Base-by-base conservation (phyloP, 352 stramenopile species). In the Pythium monospermum region DNA sequence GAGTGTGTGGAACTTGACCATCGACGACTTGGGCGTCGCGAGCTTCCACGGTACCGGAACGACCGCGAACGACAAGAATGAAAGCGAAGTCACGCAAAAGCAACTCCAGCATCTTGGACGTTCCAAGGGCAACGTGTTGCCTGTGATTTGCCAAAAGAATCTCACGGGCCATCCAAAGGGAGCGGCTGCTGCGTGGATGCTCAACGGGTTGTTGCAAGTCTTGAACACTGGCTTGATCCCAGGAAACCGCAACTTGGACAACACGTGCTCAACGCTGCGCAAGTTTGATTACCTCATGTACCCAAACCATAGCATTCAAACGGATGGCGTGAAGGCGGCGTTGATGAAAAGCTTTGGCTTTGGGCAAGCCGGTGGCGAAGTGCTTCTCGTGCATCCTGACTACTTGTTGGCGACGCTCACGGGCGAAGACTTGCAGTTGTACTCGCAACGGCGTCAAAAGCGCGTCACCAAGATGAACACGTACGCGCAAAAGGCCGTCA, bases 21-120 rank as follows among this genome's bases (percentile, higher is more conserved):
- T 91, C 27, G 79, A 95, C 25, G 85, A 94, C 58, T 40, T 95
- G 31, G 83, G 76, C n/a, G 82, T 85, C 12, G 70, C 75, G 8
- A 91, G 77, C 57, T 94, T 95, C 67, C 71, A 95, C 49, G 83
- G 77, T n/a, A 94, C 83, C 7, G 77, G 82, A 19, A 93, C 83
- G 28, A 93, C 65, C 40, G 77, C 74, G 12, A 95, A 94, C 56
- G 85, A 95, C 63, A 85, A 78, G 70, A 94, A 94, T 40, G 83
- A 95, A 44, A 93, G 81, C 40, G 82, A 91, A 23, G 83, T 95
- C 41, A 88, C 80, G 0, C 81, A 95, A 56, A 88, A 88, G 64
- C 81, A 95, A 49, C 74, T 94, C 44, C 41, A 65, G 55, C 83
- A 92, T 50, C 63, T 94, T 7, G 85, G 83, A 15, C 78, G 85